Percentiles rank a stretch among this genome's conserved stretches.
phyloP scores from a whole-genome alignment of 805 yeast genomes.

The Gaillardinia entomophila region DNA sequence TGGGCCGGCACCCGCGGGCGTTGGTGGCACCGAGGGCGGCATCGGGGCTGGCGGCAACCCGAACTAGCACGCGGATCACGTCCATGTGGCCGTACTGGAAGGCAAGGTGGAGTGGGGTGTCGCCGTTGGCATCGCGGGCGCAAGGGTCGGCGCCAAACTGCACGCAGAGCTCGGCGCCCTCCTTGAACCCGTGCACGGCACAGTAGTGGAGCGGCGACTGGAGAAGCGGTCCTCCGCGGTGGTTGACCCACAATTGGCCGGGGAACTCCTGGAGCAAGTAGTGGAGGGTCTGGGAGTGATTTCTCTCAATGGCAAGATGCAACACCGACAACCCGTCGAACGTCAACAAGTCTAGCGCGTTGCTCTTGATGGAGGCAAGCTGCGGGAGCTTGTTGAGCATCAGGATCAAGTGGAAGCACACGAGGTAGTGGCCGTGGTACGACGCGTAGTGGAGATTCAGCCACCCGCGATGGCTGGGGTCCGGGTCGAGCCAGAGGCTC shows the following conservation, averaged over 20 bases:
- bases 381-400: slow-evolving; percentile 28
- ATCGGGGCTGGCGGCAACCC: not conserved
- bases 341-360: slow-evolving; percentile 33
- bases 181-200: slow-evolving; percentile 51
- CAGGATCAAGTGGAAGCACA: slow-evolving; percentile 54
- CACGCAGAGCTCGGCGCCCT: slow-evolving; percentile 58
- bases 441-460: slow-evolving; percentile 78
- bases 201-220: slow-evolving; percentile 69
- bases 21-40: slow-evolving; percentile 36
- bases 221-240: slow-evolving; percentile 40
- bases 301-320: slow-evolving; percentile 58
- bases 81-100: slow-evolving; percentile 60
- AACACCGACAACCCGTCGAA: slow-evolving; percentile 60
- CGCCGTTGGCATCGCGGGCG: slow-evolving; percentile 23
- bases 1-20: slow-evolving; percentile 48
- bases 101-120: slow-evolving; percentile 33
- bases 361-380: slow-evolving; percentile 9
- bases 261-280: slow-evolving; percentile 50
- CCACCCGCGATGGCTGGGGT: slow-evolving; percentile 70
- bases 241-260: slow-evolving; percentile 45
- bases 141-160: slow-evolving; percentile 60
- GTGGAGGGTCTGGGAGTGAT: slow-evolving; percentile 67
- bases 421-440: slow-evolving; percentile 61
- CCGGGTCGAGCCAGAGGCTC: slow-evolving; percentile 60
- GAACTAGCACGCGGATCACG: slow-evolving; percentile 32